Conservation (phyloP, 2,329 filamentous ascomycete genomes). For the Neoarthrinium moseri region DNA sequence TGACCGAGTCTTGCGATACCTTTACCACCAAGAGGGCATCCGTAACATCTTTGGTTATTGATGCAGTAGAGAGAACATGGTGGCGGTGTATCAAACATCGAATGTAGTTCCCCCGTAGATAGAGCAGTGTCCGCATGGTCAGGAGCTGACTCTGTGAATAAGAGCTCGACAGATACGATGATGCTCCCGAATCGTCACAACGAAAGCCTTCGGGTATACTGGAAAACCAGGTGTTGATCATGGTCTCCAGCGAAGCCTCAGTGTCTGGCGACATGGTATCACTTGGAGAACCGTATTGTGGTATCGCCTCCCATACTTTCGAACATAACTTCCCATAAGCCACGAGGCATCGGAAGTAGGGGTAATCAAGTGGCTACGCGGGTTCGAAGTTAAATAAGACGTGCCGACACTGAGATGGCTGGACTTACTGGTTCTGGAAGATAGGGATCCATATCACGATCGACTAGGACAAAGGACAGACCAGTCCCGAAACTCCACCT, state of each 20-base stretch:
- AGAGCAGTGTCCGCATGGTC: background rate
- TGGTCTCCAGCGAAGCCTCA: background rate
- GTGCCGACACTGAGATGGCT: no score
- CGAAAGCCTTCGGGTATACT: background rate
- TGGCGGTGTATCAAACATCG: slow-evolving; percentile 3
- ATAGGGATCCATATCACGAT: slow-evolving; percentile 3
- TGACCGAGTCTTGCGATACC: slow-evolving; percentile 4
- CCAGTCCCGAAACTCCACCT: slow-evolving; percentile 8
- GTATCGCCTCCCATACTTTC: slow-evolving; percentile 5
- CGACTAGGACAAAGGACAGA: slow-evolving; percentile 5
- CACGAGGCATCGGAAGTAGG: slow-evolving; percentile 13
- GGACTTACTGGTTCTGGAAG: slow-evolving; percentile 6
- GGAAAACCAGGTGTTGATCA: slow-evolving; percentile 2
- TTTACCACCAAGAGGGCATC: slow-evolving; percentile 1
- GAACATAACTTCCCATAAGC: slow-evolving; percentile 5
- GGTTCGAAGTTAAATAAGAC: no score
- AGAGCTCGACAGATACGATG: background rate
- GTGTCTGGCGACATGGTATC: slow-evolving; percentile 28
- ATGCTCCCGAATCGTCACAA: background rate
- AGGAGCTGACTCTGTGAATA: background rate
- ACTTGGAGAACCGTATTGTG: slow-evolving; percentile 14
- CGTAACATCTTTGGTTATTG: background rate
- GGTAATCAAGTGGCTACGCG: slow-evolving; percentile 21
- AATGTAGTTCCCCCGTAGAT: slow-evolving; percentile 7
- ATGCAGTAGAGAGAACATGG: background rate